Percentiles rank a stretch among this genome's conserved stretches.
These are phyloP conservation scores for Cutaneotrichosporon mucoides DNA, from an alignment of 1,284 basidiomycete species.

Conservation along the genomic window DNA sequence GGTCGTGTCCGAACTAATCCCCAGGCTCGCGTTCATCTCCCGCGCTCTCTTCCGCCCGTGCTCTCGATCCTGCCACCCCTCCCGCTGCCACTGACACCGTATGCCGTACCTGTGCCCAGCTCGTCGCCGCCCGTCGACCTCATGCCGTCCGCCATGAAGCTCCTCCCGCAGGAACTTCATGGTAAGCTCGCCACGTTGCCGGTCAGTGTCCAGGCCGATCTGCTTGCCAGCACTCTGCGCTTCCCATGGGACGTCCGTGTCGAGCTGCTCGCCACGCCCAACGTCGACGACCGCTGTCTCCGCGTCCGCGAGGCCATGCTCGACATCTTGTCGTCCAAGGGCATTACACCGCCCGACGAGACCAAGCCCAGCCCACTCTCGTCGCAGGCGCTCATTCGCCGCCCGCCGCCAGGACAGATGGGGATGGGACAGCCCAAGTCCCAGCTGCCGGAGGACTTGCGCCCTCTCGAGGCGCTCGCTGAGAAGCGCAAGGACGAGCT, in stretches of 20 bases:
- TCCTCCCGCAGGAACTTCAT: constrained; percentile 39
- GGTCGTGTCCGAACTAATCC: not conserved
- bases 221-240: constrained; percentile 35
- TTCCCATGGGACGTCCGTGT: constrained; percentile 38
- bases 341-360: constrained; percentile 19
- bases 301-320: constrained; percentile 31
- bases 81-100: constrained; percentile 31
- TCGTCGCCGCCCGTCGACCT: constrained; percentile 24
- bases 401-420: not conserved
- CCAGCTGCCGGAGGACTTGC: constrained; percentile 37
- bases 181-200: constrained; percentile 30
- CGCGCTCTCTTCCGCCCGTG: constrained; percentile 39
- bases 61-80: constrained; percentile 39
- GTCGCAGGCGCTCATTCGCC: constrained; percentile 2
- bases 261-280: constrained; percentile 35
- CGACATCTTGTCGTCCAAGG: constrained; percentile 23
- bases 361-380: constrained; percentile 4
- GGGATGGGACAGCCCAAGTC: constrained; percentile 5
- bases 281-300: constrained; percentile 27
- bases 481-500: constrained; percentile 25
- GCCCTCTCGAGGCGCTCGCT: constrained; percentile 26
- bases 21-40: constrained; percentile 37
- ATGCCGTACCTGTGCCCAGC: constrained; percentile 34
- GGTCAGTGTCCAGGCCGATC: constrained; percentile 33
- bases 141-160: constrained; percentile 26